These are phyloP conservation scores for Seiridium cupressi DNA, from an alignment of 2,329 filamentous ascomycete species.

Conservation along the genomic window DNA sequence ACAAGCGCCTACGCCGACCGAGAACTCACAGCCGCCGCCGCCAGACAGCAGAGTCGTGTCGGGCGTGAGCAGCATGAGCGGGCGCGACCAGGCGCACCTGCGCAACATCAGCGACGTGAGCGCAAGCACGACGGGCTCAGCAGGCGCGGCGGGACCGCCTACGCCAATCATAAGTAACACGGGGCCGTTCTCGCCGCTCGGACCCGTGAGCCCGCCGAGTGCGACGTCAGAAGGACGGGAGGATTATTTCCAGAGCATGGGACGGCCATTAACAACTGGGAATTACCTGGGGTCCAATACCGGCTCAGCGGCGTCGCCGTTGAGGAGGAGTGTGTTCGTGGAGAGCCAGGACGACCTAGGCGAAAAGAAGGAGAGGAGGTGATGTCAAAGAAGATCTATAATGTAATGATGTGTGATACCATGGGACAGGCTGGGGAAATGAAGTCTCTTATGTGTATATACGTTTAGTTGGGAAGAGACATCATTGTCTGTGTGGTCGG, in stretches of 20 bases:
- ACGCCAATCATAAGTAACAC: background rate
- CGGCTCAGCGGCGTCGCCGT: conserved; percentile 7
- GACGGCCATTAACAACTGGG: conserved; percentile 1
- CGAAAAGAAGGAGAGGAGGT: conserved; percentile 3
- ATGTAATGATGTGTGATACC: background rate
- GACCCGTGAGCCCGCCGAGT: conserved; percentile 25
- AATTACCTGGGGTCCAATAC: conserved; percentile 1
- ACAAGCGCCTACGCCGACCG: background rate
- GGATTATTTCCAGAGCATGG: conserved; percentile 23
- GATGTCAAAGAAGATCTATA: background rate
- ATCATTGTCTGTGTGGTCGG: background rate
- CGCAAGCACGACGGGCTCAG: conserved; percentile 28
- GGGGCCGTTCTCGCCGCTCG: background rate
- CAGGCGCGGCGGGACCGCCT: conserved; percentile 6
- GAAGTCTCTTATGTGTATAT: background rate
- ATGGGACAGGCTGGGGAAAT: background rate
- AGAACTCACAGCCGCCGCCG: background rate
- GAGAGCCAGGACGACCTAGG: conserved; percentile 40
- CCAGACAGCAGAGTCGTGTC: conserved; percentile 34
- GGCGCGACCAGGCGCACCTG: conserved; percentile 36
- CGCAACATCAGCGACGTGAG: conserved; percentile 41
- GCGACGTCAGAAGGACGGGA: conserved; percentile 13
- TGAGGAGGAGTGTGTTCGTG: conserved; percentile 38
- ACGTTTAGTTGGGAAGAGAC: background rate
- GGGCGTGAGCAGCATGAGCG: conserved; percentile 29